Evolutionary conservation across 2,329 filamentous ascomycete species (phyloP), one percentile per base, ranked within the genome.

Genomic region (Stagonosporopsis tanaceti): DNA sequence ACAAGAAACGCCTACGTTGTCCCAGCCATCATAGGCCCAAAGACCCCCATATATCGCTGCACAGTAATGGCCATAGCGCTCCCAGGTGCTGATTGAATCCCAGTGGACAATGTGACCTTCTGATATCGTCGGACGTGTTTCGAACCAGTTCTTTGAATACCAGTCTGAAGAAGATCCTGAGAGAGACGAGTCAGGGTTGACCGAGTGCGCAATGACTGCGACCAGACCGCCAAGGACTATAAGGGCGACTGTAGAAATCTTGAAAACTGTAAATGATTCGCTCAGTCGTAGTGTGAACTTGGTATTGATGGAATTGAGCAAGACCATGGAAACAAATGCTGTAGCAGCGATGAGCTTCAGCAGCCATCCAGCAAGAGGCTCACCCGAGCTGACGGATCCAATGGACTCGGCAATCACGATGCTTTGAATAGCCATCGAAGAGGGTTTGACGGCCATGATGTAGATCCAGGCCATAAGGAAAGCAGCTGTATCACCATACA

Each of bases 11-110:
- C 79, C 75, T 37, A 84, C 85, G 76, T 88, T 88, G 53, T 89
- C 87, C 87, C 87, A 89, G 0, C 87, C 87, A 0, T 84, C 86
- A 57, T 88, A 89, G 0, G 84, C 86, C 86, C 86, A 89, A 0
- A 89, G 68, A 0, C 84, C 85, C 0, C 82, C 86, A 62, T 88
- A 88, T 0, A 88, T 76, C 0, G 86, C 87, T 1, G 85, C 81
- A 3, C 84, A 85, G 53, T 84, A 83, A 62, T 87, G 83, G 0
- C 86, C 86, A 25, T 87, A 80, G 11, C 84, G 78, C 53, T 86
- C 84, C 87, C 86, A 89, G 27, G 77, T 70, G 5, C 79, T 75
- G 39, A 88, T 63, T 1, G 68, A 64, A 8, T 60, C 50, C 75
- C 75, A 77, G 53, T 77, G 65, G 27, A 76, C 65, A 7, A 52